Base-by-base conservation (phyloP, 352 stramenopile species). In the Globisporangium splendens region DNA sequence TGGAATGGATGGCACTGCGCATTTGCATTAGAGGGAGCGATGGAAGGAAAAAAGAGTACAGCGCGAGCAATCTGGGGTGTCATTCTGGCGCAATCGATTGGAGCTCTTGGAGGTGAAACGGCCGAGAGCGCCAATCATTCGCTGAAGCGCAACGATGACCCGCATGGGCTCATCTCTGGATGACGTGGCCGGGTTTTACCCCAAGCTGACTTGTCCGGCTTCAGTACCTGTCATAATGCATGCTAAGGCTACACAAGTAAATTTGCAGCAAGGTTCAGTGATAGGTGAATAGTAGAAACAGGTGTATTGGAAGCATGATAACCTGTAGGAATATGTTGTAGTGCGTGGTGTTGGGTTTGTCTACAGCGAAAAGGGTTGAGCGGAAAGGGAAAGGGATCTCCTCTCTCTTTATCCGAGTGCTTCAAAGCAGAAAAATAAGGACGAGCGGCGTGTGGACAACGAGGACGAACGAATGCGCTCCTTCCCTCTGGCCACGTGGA, bases 101-200 rank as follows among this genome's bases (percentile, higher is more conserved):
- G 38, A 43, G 38, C 38, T 43, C 38, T 43, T 43, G 2, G 38
- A 43, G 10, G 11, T 17, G 38, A 17, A 43, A 43, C 11, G 1
- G 38, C 38, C 14, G 10, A 17, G 38, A 17, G 46, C 10, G 20
- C 59, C 53, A 63, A 54, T 59, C 61, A 67, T 59, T 21, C 42
- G 38, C n/a, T 65, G 62, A 69, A 69, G 53, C 56, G 47, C 50
- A 64, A 65, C 54, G 20, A 35, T 64, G 49, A 64, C 56, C 41
- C 13, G 22, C 21, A 24, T 8, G 15, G 39, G 28, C 22, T 48
- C 38, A 39, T 33, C 22, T 43, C 38, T 17, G 10, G 38, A 43
- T 17, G 38, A 43, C 14, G 14, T 43, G 38, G 38, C 38, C 38
- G 38, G 11, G 14, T 17, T 43, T 43, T 43, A n/a, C 14, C 38